These are phyloP conservation scores for Epithemia pelagica DNA, from an alignment of 108 stramenopile species.

Conservation along the genomic window DNA sequence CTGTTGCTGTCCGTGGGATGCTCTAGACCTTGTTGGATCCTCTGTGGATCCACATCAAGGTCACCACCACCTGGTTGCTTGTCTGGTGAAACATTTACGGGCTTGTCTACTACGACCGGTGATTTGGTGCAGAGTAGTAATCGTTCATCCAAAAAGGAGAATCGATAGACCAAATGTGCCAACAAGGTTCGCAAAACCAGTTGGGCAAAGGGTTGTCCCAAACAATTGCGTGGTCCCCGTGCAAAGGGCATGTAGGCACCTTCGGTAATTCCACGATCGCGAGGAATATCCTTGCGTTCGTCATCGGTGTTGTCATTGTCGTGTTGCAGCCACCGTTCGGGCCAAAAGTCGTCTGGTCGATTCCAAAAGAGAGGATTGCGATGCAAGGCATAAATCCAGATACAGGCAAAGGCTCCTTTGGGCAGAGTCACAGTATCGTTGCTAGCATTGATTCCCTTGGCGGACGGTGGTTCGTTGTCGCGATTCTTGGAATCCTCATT, in stretches of 20 bases:
- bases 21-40: constrained; percentile 1
- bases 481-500: not conserved
- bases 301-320: constrained; percentile 13
- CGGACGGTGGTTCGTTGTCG: not conserved
- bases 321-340: constrained; percentile 75
- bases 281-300: not conserved
- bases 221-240: constrained; percentile 83
- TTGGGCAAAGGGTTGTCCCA: constrained; percentile 89
- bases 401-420: constrained; percentile 64
- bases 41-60: not conserved
- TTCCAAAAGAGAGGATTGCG: constrained; percentile 78
- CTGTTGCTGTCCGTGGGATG: not conserved
- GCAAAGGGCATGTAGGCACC: constrained; percentile 92
- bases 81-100: not conserved
- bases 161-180: constrained; percentile 53
- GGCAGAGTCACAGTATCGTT: constrained; percentile 38
- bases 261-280: constrained; percentile 50
- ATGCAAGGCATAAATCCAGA: constrained; percentile 94
- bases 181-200: constrained; percentile 72
- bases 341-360: constrained; percentile 77
- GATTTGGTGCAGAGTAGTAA: constrained; percentile 5
- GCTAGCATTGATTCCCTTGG: not conserved
- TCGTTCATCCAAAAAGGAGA: constrained; percentile 47
- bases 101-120: not conserved
- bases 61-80: constrained; percentile 11